Evolutionary conservation across 2,329 filamentous ascomycete genomes (phyloP), one percentile per base, ranked within the genome.

Genomic region (Sphaerulina populicola): DNA sequence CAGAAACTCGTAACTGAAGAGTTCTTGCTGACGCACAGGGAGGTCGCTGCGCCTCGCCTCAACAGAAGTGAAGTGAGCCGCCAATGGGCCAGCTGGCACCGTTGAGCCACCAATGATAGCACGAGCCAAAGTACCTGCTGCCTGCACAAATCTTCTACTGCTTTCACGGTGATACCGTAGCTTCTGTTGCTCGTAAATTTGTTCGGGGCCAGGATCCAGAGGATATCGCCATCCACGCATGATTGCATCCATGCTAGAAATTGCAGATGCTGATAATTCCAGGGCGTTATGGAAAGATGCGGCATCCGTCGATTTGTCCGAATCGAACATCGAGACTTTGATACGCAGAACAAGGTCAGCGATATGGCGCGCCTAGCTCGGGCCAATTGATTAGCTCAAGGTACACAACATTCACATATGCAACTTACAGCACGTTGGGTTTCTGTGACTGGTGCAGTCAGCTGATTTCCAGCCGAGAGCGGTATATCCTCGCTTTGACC

Each of bases 1-100:
- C 23, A 83, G 59, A 57, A 84, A 83, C 57, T 83, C 80, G 58
- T 82, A 82, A n/a, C 73, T 73, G 61, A 83, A 83, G 11, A 75
- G 74, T 40, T 78, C 72, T 15, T 71, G 46, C 46, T 48, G 46
- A 18, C 42, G 46, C 15, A 42, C n/a, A 6, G 46, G 23, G 47
- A 50, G 63, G 61, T 57, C 74, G 64, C 61, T 77, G 70, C 18
- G 69, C 66, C 42, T 71, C 66, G 57, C 31, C 43, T 64, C 52
- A 14, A 66, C 54, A n/a, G 47, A 51, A 18, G 47, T 33, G 52
- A 67, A 68, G 12, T 59, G 53, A 18, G 49, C 51, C 18, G 63
- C 44, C 18, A 63, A 37, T 9, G 59, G 56, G 45, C 52, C 61
- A 12, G 57, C 55, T 1, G 53, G 49, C 8, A 71, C 75, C 49